Evolutionary conservation across 352 stramenopile genomes (phyloP), one percentile per base, ranked within the genome.

Genomic region (Achlya hypogyna): DNA sequence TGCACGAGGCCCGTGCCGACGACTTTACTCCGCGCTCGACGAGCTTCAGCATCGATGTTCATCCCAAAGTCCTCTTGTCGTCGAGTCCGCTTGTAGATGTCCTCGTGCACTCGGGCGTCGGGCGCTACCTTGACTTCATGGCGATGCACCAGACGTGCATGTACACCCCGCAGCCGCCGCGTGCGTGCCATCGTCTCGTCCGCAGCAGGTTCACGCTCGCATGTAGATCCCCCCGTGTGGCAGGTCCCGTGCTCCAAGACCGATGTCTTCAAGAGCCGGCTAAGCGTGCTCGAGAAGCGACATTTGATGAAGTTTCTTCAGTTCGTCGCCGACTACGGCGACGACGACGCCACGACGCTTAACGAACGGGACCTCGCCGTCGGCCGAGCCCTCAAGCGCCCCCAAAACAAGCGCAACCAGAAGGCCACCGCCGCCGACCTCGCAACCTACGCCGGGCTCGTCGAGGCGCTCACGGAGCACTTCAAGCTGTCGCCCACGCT

Each of bases 261-360:
- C 43, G 88, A 94, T 43, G 87, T 96, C 22, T 96, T 96, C 68
- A 82, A 87, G 43, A 92, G 84, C 62, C 89, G 88, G 53, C 62
- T 95, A 34, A 71, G 72, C 8, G 86, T 93, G 77, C 74, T 88
- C 18, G 88, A 96, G 69, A 96, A 96, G 63, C 82, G 88, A 1
- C 77, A 87, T 69, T 68, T 96, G 62, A 96, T 96, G 88, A 93
- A 93, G 67, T 96, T 96, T 52, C 51, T 96, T 28, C 88, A 95
- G 72, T 95, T 93, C 53, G 84, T 88, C 27, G 87, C 87, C 1
- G 88, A 96, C 72, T 91, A 91, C 49, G 70, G 77, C 4, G 77
- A 82, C 38, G 75, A 91, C 51, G 87, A 93, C 31, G 81, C 94
- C 0, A 78, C 72, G 51, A 91, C 78, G n/a, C 86, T 88, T 35